Evolutionary conservation across 2,329 filamentous ascomycete species (phyloP).

Genomic region (Harringtonia aguacate): DNA sequence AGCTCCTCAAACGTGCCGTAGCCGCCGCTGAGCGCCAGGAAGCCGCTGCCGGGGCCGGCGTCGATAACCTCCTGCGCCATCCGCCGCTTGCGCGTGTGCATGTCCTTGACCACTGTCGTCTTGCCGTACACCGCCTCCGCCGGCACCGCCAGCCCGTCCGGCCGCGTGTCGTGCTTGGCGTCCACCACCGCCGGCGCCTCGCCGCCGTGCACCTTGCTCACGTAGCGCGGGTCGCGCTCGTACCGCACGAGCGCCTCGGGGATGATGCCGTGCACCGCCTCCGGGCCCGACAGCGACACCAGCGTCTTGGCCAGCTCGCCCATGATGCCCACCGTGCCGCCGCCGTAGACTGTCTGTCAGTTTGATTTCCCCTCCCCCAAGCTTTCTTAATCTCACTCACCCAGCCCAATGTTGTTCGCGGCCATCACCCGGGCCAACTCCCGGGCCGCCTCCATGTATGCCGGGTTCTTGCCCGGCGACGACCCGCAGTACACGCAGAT

Average conservation of each 20-base stretch:
- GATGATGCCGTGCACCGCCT: conserved; percentile 86
- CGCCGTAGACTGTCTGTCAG: conserved; percentile 64
- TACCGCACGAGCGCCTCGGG: conserved; percentile 72
- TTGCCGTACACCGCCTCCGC: conserved; percentile 60
- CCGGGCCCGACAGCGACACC: conserved; percentile 69
- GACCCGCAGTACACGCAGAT: conserved; percentile 96
- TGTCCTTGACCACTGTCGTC: conserved; percentile 84
- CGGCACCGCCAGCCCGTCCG: conserved; percentile 39
- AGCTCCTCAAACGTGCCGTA: conserved; percentile 96
- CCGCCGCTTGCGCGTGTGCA: conserved; percentile 91
- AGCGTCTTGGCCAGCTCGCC: conserved; percentile 84
- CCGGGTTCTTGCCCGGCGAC: conserved; percentile 58
- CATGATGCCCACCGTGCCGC: conserved; percentile 92
- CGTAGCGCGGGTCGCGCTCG: conserved; percentile 56
- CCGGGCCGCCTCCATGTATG: conserved; percentile 69
- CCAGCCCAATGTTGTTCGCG: conserved; percentile 65
- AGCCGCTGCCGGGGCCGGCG: conserved; percentile 74
- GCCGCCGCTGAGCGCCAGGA: conserved; percentile 79
- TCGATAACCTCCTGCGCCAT: conserved; percentile 84
- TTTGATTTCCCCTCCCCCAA: no score
- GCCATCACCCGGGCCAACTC: conserved; percentile 65
- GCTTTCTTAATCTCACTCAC: no score
- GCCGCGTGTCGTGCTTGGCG: not conserved
- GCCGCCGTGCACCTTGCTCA: conserved; percentile 21
- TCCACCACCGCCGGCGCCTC: conserved; percentile 1